Evolutionary conservation across 768 basidiomycete genomes (phyloP).

Genomic region (Podaxis carcinomalis): DNA sequence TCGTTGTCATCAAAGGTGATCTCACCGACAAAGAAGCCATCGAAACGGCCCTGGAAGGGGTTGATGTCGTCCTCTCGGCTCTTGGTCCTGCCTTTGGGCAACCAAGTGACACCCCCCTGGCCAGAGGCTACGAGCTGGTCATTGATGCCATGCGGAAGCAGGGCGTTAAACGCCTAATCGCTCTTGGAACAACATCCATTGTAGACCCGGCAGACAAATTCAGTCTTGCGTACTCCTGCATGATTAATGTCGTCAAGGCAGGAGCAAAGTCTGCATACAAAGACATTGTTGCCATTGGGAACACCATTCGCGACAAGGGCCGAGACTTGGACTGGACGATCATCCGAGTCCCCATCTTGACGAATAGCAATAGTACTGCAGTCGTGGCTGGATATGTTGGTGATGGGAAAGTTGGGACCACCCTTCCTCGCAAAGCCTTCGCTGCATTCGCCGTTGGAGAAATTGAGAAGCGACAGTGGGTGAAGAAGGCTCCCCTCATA

Average conservation of each 20-base stretch:
- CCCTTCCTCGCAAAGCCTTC: slow-evolving; percentile 54
- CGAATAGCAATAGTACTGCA: slow-evolving; percentile 38
- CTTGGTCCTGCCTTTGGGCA: slow-evolving; percentile 52
- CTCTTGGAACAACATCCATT: slow-evolving; percentile 65
- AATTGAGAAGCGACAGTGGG: slow-evolving; percentile 55
- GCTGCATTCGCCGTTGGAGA: slow-evolving; percentile 59
- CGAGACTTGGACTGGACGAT: slow-evolving; percentile 64
- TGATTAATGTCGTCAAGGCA: slow-evolving; percentile 38
- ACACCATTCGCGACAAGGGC: slow-evolving; percentile 45
- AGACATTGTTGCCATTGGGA: slow-evolving; percentile 63
- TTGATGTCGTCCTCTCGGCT: slow-evolving; percentile 62
- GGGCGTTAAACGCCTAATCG: slow-evolving; percentile 54
- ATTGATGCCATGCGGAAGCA: slow-evolving; percentile 52
- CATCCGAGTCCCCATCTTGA: slow-evolving; percentile 62
- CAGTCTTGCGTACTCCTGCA: slow-evolving; percentile 37
- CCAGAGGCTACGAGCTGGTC: slow-evolving; percentile 51
- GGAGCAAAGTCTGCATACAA: slow-evolving; percentile 57
- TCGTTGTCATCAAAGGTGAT: slow-evolving; percentile 51
- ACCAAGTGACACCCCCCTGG: slow-evolving; percentile 52
- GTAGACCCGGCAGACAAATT: slow-evolving; percentile 56
- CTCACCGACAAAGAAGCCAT: slow-evolving; percentile 49
- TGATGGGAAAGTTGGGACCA: slow-evolving; percentile 48
- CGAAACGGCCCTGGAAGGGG: slow-evolving; percentile 47
- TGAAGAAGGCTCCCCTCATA: slow-evolving; percentile 45
- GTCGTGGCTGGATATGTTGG: slow-evolving; percentile 65